These are phyloP conservation scores for Fusarium lateritium DNA, from an alignment of 2,329 filamentous ascomycete species.

Conservation along the genomic window DNA sequence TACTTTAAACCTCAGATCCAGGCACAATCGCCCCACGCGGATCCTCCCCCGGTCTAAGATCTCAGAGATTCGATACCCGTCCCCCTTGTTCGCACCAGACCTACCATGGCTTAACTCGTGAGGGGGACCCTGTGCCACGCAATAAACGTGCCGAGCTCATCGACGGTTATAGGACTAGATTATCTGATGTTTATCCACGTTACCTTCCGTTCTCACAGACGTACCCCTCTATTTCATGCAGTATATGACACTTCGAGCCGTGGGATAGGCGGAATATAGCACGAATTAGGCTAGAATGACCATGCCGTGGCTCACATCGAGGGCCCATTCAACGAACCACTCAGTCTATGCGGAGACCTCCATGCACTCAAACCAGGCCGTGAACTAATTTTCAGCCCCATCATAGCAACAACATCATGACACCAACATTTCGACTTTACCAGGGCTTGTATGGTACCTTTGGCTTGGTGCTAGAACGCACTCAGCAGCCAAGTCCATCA, in stretches of 20 bases:
- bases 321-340: background rate
- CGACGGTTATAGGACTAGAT: constrained; percentile 9
- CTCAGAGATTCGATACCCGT: constrained; percentile 24
- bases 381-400: constrained; percentile 3
- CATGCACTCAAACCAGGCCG: constrained; percentile 2
- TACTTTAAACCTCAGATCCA: constrained; percentile 27
- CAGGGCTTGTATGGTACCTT: background rate
- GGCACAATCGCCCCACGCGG: constrained; percentile 33
- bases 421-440: constrained; percentile 15
- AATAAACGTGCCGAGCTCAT: constrained; percentile 8
- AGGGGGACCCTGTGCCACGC: background rate
- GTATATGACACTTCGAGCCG: constrained; percentile 42
- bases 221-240: background rate
- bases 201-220: constrained; percentile 2
- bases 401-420: constrained; percentile 26
- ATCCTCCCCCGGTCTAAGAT: constrained; percentile 17
- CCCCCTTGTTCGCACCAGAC: background rate
- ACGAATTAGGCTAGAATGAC: constrained; percentile 25
- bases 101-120: background rate
- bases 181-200: background rate
- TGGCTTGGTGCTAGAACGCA: background rate
- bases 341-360: background rate
- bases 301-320: constrained; percentile 16
- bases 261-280: constrained; percentile 13
- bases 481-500: constrained; percentile 11